phyloP scores from a whole-genome alignment of 305 asterid species.

The Solanum aculeatissimum region DNA sequence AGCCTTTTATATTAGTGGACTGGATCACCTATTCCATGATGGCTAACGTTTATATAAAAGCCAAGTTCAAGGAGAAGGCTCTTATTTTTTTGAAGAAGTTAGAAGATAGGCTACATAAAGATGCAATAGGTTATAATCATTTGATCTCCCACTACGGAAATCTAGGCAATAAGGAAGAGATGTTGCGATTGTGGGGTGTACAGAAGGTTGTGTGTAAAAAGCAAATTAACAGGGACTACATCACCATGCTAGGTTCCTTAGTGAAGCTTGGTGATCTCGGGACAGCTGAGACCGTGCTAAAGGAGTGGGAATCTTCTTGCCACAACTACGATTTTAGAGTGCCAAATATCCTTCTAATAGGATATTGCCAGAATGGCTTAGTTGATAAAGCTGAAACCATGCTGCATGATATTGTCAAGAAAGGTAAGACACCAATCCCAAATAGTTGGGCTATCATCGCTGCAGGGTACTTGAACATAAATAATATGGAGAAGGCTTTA shows the following conservation, averaged over 20 bases:
- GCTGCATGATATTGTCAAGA: slow-evolving; percentile 22
- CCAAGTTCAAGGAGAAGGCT: slow-evolving; percentile 33
- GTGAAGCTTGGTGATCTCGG: slow-evolving; percentile 46
- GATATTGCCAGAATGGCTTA: slow-evolving; percentile 42
- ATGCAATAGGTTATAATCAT: slow-evolving; percentile 45
- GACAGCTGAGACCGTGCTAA: slow-evolving; percentile 30
- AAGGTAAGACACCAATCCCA: slow-evolving; percentile 37
- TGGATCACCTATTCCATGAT: slow-evolving; percentile 42
- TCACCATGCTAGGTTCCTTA: slow-evolving; percentile 36
- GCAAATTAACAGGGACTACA: slow-evolving; percentile 51
- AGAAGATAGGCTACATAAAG: slow-evolving; percentile 31
- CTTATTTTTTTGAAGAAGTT: slow-evolving; percentile 28
- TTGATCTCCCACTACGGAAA: slow-evolving; percentile 48
- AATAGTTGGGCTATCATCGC: slow-evolving; percentile 50
- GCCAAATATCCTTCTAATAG: slow-evolving; percentile 42
- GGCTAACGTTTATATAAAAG: slow-evolving; percentile 32
- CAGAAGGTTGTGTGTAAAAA: slow-evolving; percentile 39
- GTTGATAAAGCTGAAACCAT: slow-evolving; percentile 32
- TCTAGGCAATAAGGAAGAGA: slow-evolving; percentile 34
- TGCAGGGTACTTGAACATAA: slow-evolving; percentile 27
- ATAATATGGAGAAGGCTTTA: slow-evolving; percentile 29
- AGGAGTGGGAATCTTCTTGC: slow-evolving; percentile 42
- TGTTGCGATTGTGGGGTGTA: slow-evolving; percentile 46
- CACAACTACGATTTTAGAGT: slow-evolving; percentile 37
- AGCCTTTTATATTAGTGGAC: slow-evolving; percentile 21